These are phyloP conservation scores for Capsicum pubescens DNA, from an alignment of 257 asterid genomes.

Conservation along the genomic window DNA sequence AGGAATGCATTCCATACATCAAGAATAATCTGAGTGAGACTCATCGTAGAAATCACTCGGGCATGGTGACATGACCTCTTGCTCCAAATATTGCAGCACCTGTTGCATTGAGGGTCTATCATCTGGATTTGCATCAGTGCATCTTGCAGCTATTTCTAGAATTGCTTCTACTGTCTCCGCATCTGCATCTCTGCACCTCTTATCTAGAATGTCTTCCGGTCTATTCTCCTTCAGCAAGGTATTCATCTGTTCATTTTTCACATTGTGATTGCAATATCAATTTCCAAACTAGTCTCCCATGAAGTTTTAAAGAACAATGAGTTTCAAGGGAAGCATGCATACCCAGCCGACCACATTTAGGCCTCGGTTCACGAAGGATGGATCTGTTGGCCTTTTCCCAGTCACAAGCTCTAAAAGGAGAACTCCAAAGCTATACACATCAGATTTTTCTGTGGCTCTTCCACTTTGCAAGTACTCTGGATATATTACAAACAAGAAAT, in stretches of 20 bases:
- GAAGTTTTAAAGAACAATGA: background rate
- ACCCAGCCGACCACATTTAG: slow-evolving; percentile 97
- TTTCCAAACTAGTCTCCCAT: background rate
- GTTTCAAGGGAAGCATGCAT: slow-evolving; percentile 30
- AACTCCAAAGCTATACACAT: slow-evolving; percentile 96
- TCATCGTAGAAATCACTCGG: slow-evolving; percentile 80
- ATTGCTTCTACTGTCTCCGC: slow-evolving; percentile 83
- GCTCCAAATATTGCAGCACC: slow-evolving; percentile 88
- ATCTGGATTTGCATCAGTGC: slow-evolving; percentile 85
- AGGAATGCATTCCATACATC: slow-evolving; percentile 4
- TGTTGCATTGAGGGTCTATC: slow-evolving; percentile 91
- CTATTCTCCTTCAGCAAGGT: slow-evolving; percentile 68
- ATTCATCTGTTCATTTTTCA: slow-evolving; percentile 61
- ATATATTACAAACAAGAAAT: slow-evolving; percentile 17
- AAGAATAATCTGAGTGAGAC: slow-evolving; percentile 82
- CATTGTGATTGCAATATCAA: background rate
- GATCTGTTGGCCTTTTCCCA: slow-evolving; percentile 94
- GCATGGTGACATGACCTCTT: slow-evolving; percentile 93
- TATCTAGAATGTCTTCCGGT: slow-evolving; percentile 70
- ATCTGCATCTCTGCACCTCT: slow-evolving; percentile 71
- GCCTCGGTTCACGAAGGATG: slow-evolving; percentile 76
- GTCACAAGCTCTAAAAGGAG: slow-evolving; percentile 85
- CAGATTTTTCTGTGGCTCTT: slow-evolving; percentile 89
- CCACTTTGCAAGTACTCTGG: slow-evolving; percentile 98
- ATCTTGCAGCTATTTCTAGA: slow-evolving; percentile 79